Percentiles rank a stretch among this genome's conserved stretches.
These are phyloP conservation scores for Chaetomiaceae sp. DNA, from an alignment of 2,329 filamentous ascomycete species.

Conservation along the genomic window DNA sequence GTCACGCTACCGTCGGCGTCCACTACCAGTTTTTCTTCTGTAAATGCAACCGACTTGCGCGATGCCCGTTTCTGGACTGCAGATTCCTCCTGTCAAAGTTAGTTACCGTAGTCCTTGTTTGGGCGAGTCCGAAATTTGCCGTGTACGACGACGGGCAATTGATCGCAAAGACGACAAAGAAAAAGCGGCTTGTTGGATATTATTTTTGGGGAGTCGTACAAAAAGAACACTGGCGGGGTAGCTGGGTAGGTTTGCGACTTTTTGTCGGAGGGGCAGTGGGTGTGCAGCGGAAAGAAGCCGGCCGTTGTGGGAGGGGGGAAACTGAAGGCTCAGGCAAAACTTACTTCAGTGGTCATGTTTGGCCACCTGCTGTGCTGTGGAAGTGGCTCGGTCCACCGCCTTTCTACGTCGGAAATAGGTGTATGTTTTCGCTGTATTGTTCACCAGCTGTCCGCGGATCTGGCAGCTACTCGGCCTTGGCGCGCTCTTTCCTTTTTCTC, in stretches of 20 bases:
- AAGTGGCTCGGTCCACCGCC: slow-evolving; percentile 21
- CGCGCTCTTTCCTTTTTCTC: neutral
- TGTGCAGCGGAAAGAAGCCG: slow-evolving; percentile 1
- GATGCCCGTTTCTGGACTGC: slow-evolving; percentile 38
- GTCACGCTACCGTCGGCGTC: slow-evolving; percentile 84
- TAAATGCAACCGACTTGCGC: slow-evolving; percentile 93
- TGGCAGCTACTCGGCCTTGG: neutral
- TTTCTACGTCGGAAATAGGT: slow-evolving; percentile 1
- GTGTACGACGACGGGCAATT: slow-evolving; percentile 6
- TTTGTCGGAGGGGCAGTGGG: slow-evolving; percentile 20
- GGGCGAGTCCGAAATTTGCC: slow-evolving; percentile 9
- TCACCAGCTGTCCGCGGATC: neutral
- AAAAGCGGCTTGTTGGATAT: slow-evolving; percentile 7
- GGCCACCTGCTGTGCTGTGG: slow-evolving; percentile 18
- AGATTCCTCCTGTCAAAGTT: slow-evolving; percentile 29
- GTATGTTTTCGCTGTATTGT: neutral
- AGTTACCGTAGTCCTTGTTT: slow-evolving; percentile 12
- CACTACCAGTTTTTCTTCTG: slow-evolving; percentile 80
- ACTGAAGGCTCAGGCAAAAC: slow-evolving; percentile 26
- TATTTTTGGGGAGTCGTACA: neutral
- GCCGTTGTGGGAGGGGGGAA: slow-evolving; percentile 13
- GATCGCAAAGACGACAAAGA: neutral
- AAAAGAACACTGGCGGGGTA: neutral
- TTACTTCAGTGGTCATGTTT: slow-evolving; percentile 35
- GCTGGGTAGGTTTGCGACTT: neutral